Evolutionary conservation across 768 basidiomycete genomes (phyloP), one percentile per base, ranked within the genome.

Genomic region (Agaricus sinodeliciosus): DNA sequence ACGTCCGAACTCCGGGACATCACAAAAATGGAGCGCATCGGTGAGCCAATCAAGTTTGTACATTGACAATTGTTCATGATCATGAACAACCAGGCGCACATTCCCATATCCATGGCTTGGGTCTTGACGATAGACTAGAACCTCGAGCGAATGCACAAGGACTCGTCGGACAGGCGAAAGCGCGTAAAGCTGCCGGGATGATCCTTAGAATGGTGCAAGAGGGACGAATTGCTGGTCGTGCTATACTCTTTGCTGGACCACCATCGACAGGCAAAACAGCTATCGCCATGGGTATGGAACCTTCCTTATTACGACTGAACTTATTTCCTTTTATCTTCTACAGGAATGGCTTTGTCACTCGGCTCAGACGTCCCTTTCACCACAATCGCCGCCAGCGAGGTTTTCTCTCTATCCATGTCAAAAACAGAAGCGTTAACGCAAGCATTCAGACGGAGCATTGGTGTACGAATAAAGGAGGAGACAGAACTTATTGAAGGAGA

Each of bases 341-440:
- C 51, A 93, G 94, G 90, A 49, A 96, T 98, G 94, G 92, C 96
- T 5, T 94, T 97, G 67, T 91, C 86, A 2, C 74, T 99, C 18
- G 96, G 96, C 0, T 62, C 86, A 9, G 96, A 97, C 62, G 95
- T 98, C 0, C 96, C 96, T 0, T 99, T 98, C 67, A 97, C 94
- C 6, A 94, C 92, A 84, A 93, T 99, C 62, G 91, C 94, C 13
- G 96, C 87, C 18, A 94, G 91, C 73, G 96, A 99, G 69, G 94
- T 99, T 55, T 98, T 95, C 74, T 97, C 94, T 41, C 77, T 96
- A 34, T 92, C 94, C 62, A 96, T 98, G 91, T 94, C 90, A 26
- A 98, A 97, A 72, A 99, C 96, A 2, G 96, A 99, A 66, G 94
- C 94, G 18, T 79, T 99, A 55, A 98, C 94, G 0, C 95, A 98